Evolutionary conservation across 345 rosid genomes (phyloP).

Genomic region (Excoecaria agallocha): DNA sequence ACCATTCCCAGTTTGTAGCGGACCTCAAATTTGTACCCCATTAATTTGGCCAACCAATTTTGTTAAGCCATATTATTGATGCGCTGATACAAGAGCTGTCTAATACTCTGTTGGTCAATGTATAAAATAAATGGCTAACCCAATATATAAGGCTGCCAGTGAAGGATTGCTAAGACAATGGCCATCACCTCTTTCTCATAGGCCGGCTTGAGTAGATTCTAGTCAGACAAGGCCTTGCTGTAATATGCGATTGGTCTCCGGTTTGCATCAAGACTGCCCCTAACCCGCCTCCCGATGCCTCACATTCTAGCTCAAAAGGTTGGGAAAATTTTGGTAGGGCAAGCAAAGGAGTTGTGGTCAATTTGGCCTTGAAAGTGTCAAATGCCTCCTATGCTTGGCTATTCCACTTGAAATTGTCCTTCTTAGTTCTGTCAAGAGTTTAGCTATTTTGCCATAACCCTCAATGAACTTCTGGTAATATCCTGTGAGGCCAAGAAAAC

Average conservation of each 20-base stretch:
- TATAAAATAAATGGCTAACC: neutral
- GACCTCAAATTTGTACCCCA: neutral
- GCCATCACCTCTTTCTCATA: neutral
- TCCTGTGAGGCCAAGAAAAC: neutral
- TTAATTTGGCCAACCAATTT: too few species aligned
- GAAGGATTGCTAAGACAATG: neutral
- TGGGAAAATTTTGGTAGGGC: neutral
- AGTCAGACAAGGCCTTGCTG: neutral
- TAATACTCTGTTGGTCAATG: too few species aligned
- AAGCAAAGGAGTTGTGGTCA: neutral
- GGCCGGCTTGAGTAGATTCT: neutral
- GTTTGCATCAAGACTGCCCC: too few species aligned
- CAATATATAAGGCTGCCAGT: neutral
- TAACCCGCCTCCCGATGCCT: neutral
- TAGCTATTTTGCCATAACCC: neutral
- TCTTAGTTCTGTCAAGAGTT: neutral
- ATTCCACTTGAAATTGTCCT: neutral
- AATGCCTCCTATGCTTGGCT: neutral
- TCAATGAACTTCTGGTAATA: neutral
- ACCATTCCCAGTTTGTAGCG: too few species aligned
- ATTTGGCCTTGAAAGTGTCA: neutral
- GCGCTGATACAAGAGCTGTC: neutral
- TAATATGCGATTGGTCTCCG: neutral
- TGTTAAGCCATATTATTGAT: neutral
- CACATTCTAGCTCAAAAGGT: neutral